Conservation (phyloP, 2,329 filamentous ascomycete genomes). For the Didymella pinodella region DNA sequence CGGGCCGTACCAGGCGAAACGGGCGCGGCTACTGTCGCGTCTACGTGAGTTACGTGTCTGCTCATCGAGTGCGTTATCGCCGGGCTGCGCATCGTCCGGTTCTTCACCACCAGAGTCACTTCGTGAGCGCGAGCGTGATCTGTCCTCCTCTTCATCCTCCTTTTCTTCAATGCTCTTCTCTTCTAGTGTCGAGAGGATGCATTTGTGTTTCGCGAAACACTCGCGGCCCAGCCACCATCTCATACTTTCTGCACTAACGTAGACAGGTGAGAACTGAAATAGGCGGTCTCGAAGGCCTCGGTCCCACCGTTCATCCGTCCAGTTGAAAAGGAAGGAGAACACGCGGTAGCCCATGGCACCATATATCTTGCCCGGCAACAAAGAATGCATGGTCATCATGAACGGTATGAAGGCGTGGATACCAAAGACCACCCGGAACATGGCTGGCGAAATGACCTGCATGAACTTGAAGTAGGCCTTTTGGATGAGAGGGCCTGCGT, state of each 20-base stretch:
- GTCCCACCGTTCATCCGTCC: constrained; percentile 88
- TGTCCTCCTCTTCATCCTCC: constrained; percentile 52
- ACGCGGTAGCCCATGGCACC: constrained; percentile 86
- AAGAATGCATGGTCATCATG: constrained; percentile 83
- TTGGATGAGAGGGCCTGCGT: constrained; percentile 84
- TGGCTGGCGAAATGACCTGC: constrained; percentile 74
- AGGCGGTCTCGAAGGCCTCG: constrained; percentile 77
- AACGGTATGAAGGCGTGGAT: constrained; percentile 93
- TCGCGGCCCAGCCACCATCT: constrained; percentile 93
- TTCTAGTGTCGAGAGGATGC: constrained; percentile 82
- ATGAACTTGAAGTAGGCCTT: constrained; percentile 95
- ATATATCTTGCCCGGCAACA: constrained; percentile 73
- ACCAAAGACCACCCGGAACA: constrained; percentile 85
- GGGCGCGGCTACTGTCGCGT: constrained; percentile 54
- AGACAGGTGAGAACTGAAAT: constrained; percentile 92
- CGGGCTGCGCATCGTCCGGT: constrained; percentile 8
- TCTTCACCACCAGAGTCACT: constrained; percentile 30
- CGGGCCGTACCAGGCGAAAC: constrained; percentile 80
- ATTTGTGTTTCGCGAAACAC: constrained; percentile 85
- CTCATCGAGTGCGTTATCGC: constrained; percentile 11
- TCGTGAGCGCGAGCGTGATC: constrained; percentile 23
- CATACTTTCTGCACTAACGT: constrained; percentile 89
- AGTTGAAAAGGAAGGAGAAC: constrained; percentile 88
- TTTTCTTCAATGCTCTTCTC: constrained; percentile 69
- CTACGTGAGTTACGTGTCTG: constrained; percentile 12